These are phyloP conservation scores for Hortaea sp. DNA, from an alignment of 2,329 filamentous ascomycete species.

Conservation along the genomic window DNA sequence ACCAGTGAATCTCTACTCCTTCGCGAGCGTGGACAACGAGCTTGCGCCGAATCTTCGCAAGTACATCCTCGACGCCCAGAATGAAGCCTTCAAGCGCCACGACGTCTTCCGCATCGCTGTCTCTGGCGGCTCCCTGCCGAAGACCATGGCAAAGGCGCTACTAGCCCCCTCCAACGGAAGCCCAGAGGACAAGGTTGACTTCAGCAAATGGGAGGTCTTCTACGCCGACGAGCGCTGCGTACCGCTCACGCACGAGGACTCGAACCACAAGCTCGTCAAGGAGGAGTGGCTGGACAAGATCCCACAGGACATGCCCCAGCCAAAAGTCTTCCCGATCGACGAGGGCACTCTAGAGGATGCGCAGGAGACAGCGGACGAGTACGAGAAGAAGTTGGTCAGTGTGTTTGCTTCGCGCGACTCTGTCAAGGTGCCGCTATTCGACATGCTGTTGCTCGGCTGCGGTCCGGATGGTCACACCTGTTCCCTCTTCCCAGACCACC, in stretches of 20 bases:
- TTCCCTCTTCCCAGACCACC: slow-evolving; percentile 86
- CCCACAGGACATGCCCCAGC: slow-evolving; percentile 54
- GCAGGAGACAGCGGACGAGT: slow-evolving; percentile 86
- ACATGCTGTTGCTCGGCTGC: slow-evolving; percentile 84
- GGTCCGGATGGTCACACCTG: slow-evolving; percentile 96
- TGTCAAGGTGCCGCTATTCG: slow-evolving; percentile 89
- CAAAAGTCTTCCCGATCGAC: slow-evolving; percentile 73
- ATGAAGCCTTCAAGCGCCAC: slow-evolving; percentile 69
- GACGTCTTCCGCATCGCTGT: slow-evolving; percentile 81
- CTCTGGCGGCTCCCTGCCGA: slow-evolving; percentile 86
- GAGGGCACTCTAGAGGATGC: slow-evolving; percentile 58
- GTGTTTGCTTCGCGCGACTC: slow-evolving; percentile 87
- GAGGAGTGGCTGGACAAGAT: slow-evolving; percentile 82
- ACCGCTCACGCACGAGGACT: slow-evolving; percentile 81
- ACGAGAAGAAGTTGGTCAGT: slow-evolving; percentile 77
- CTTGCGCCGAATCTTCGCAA: slow-evolving; percentile 69
- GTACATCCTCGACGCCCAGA: slow-evolving; percentile 76
- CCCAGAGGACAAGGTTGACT: slow-evolving; percentile 56
- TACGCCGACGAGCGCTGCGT: slow-evolving; percentile 97
- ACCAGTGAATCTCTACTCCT: slow-evolving; percentile 63
- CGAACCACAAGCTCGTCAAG: slow-evolving; percentile 86
- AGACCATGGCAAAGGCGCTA: slow-evolving; percentile 75
- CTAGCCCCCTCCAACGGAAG: slow-evolving; percentile 43
- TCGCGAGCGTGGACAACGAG: slow-evolving; percentile 56
- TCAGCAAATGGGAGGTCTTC: slow-evolving; percentile 92